Evolutionary conservation across 768 basidiomycete species (phyloP).

Genomic region (Psilocybe azurescens): DNA sequence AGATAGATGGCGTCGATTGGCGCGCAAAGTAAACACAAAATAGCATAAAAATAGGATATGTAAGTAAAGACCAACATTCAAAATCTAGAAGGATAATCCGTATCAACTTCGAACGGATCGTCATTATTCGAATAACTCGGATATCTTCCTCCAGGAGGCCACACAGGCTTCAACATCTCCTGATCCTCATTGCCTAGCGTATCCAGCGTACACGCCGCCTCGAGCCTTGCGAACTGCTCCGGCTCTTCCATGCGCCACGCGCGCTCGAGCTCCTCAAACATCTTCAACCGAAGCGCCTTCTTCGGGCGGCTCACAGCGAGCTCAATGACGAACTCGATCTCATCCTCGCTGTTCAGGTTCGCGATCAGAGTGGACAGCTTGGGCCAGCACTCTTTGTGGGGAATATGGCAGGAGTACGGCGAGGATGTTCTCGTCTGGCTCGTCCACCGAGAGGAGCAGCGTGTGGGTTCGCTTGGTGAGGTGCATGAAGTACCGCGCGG

Average conservation of each 20-base stretch:
- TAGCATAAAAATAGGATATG: no score
- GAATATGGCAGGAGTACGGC: neutral
- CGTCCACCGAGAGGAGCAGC: slow-evolving; percentile 9
- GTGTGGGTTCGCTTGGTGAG: slow-evolving; percentile 1
- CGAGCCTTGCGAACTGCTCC: neutral
- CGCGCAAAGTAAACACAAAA: no score
- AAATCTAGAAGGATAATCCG: no score
- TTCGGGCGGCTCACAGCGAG: neutral
- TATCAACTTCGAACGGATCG: slow-evolving; percentile 9
- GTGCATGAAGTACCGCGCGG: neutral
- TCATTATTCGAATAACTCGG: neutral
- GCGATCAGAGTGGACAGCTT: neutral
- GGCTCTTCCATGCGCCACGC: neutral
- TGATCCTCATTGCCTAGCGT: neutral
- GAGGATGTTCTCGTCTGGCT: neutral
- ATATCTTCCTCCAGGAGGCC: slow-evolving; percentile 8
- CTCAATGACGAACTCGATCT: neutral
- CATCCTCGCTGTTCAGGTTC: neutral
- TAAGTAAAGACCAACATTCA: no score
- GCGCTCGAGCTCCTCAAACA: neutral
- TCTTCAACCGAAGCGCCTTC: neutral
- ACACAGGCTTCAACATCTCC: neutral
- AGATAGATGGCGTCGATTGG: no score
- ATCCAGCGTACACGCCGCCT: neutral
- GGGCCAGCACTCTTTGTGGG: slow-evolving; percentile 7